Percentiles rank a stretch among this genome's conserved stretches.
Conservation (phyloP, 768 basidiomycete genomes). For the Tubosaeta brunneosetosa region DNA sequence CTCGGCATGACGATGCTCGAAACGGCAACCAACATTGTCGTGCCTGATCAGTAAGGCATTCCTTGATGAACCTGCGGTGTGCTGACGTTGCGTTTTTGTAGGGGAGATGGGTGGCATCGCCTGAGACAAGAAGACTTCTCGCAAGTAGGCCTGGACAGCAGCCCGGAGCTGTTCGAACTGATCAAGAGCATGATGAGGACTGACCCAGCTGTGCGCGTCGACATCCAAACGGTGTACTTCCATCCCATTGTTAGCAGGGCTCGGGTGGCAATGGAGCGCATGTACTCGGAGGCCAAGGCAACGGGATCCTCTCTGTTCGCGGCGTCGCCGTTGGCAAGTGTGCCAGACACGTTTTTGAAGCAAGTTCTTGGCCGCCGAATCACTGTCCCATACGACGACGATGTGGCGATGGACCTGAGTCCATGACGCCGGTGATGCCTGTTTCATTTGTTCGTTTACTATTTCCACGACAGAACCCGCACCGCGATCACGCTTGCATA, state of each 20-base stretch:
- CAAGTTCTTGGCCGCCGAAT: constrained; percentile 45
- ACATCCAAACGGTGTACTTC: constrained; percentile 49
- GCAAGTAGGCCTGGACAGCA: constrained; percentile 69
- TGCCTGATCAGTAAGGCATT: constrained; percentile 86
- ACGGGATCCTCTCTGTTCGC: constrained; percentile 42
- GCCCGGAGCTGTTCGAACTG: constrained; percentile 60
- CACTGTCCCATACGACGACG: constrained; percentile 11
- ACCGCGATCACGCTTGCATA: constrained; percentile 1
- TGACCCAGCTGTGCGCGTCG: constrained; percentile 56
- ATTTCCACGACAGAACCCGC: constrained; percentile 1
- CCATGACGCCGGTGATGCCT: constrained; percentile 22
- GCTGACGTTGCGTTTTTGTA: constrained; percentile 33
- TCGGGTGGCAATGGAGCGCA: constrained; percentile 56
- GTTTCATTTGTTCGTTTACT: background rate
- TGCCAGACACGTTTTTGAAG: constrained; percentile 58
- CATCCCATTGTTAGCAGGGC: constrained; percentile 65
- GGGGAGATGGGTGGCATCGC: constrained; percentile 92
- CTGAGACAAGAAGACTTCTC: constrained; percentile 88
- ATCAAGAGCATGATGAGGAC: constrained; percentile 76
- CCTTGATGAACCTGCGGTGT: constrained; percentile 4
- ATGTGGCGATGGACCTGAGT: constrained; percentile 39
- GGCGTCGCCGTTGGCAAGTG: constrained; percentile 61
- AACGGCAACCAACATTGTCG: constrained; percentile 91
- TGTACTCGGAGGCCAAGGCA: constrained; percentile 34
- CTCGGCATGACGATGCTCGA: constrained; percentile 96